Base-by-base conservation (phyloP, 2,329 filamentous ascomycete species). In the Paecilomyces niveus region DNA sequence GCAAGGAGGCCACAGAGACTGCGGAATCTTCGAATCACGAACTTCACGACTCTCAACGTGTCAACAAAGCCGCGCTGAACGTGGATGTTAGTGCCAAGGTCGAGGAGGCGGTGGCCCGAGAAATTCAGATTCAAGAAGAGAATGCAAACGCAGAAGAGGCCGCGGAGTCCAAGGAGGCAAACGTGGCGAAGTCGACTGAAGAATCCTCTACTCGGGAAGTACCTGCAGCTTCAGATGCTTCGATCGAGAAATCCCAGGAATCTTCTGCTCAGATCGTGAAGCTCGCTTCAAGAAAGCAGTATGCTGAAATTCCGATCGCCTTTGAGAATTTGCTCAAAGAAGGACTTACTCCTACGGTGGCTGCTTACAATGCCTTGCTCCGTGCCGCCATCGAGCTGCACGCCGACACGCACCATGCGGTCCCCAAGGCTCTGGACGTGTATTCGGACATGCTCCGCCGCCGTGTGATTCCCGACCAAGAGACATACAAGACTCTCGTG, bases 401-500 rank as follows among this genome's bases (percentile, higher is more conserved):
- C 7, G 81, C 82, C 24, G 87, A 90, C 72, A 89, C 87, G 74
- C 88, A 89, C 57, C 89, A 95, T 76, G 86, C 94, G 56, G 90
- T 96, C 13, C 88, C 91, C 61, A 96, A 96, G 78, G 92, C 91
- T 4, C 82, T 97, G 56, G 92, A 96, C 77, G 89, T 99, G 56
- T 99, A 97, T 74, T 89, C 92, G 15, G 92, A 97, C 72, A 97
- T 99, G 94, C 85, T 96, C 65, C 86, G 88, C 64, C 89, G 92
- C 63, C 88, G 88, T 65, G 87, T 97, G 24, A 78, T 83, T 21
- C 92, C 93, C 7, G 88, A 97, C 71, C 86, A 87, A 57, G 85
- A 89, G 58, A 97, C 93, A 0, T 97, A 96, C 76, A 86, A 91
- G 69, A 92, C 92, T 33, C 80, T 99, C 18, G 89, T 99, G 57